Evolutionary conservation across 805 yeast species (phyloP).

Genomic region (Yamadazyma sp.): DNA sequence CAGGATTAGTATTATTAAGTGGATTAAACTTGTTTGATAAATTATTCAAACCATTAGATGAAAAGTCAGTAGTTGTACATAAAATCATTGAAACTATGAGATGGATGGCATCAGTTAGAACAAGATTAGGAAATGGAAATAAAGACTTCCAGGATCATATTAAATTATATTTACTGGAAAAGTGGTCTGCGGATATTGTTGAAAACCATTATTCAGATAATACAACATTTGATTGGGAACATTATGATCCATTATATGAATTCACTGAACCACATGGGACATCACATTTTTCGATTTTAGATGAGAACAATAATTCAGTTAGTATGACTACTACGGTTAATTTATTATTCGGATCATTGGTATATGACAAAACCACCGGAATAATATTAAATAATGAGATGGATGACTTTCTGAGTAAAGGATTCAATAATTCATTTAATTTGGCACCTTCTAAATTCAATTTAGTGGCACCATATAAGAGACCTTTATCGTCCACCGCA

Average conservation of each 20-base stretch:
- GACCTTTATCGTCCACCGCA: constrained; percentile 82
- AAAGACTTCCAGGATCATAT: constrained; percentile 21
- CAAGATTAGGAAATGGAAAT: constrained; percentile 72
- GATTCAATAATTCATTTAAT: constrained; percentile 69
- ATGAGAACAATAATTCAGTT: constrained; percentile 71
- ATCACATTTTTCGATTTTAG: constrained; percentile 80
- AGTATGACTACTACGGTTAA: constrained; percentile 88
- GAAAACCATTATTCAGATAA: constrained; percentile 48
- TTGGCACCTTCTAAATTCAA: constrained; percentile 80
- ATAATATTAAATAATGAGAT: constrained; percentile 82
- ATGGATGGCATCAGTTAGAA: constrained; percentile 86
- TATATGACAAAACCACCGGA: constrained; percentile 81
- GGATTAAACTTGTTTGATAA: constrained; percentile 66
- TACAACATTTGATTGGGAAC: constrained; percentile 63
- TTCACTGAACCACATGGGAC: constrained; percentile 86
- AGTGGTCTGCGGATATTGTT: constrained; percentile 57
- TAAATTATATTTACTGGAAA: constrained; percentile 40
- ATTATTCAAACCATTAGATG: constrained; percentile 19
- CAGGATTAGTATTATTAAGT: constrained; percentile 78
- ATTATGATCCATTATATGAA: constrained; percentile 77
- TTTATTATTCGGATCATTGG: constrained; percentile 74
- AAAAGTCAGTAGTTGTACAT: constrained; percentile 47
- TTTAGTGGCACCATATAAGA: constrained; percentile 66
- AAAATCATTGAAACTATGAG: constrained; percentile 83
- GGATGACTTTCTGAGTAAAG: constrained; percentile 89